Conservation (phyloP, 495 filamentous ascomycete species). For the Penicillium riverlandense region DNA sequence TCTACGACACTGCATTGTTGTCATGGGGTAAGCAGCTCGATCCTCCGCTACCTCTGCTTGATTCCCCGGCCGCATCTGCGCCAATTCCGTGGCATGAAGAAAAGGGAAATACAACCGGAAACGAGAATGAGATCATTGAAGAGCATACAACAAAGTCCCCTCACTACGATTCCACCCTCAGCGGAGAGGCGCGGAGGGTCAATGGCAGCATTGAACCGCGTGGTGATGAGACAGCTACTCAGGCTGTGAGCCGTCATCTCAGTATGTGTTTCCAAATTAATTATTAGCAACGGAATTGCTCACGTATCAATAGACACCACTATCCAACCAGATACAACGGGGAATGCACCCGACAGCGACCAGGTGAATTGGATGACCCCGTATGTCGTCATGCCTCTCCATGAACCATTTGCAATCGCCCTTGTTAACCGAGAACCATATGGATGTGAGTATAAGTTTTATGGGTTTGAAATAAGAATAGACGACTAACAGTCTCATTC, state of each 20-base stretch:
- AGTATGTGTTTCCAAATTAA: constrained; percentile 26
- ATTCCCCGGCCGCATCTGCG: constrained; percentile 38
- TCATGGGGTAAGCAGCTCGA: constrained; percentile 61
- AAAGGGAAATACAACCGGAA: not conserved
- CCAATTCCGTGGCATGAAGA: constrained; percentile 18
- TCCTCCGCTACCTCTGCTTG: constrained; percentile 51
- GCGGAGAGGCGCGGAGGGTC: constrained; percentile 50
- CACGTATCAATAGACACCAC: constrained; percentile 40
- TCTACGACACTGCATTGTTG: constrained; percentile 66
- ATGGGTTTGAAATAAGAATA: not conserved
- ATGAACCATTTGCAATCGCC: constrained; percentile 61
- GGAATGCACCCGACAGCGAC: constrained; percentile 45
- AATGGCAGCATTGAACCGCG: constrained; percentile 45
- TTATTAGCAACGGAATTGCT: not conserved
- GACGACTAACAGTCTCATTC: not conserved
- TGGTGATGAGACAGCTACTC: constrained; percentile 41
- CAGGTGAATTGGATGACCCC: constrained; percentile 53
- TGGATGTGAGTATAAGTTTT: constrained; percentile 32
- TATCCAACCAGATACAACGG: constrained; percentile 41
- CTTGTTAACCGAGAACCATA: constrained; percentile 61
- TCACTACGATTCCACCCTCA: constrained; percentile 56
- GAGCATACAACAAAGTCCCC: constrained; percentile 51
- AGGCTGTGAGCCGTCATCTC: constrained; percentile 54
- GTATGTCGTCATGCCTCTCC: constrained; percentile 46
- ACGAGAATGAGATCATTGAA: constrained; percentile 21